phyloP scores from a whole-genome alignment of 345 rosid genomes.

The Brassica cretica region DNA sequence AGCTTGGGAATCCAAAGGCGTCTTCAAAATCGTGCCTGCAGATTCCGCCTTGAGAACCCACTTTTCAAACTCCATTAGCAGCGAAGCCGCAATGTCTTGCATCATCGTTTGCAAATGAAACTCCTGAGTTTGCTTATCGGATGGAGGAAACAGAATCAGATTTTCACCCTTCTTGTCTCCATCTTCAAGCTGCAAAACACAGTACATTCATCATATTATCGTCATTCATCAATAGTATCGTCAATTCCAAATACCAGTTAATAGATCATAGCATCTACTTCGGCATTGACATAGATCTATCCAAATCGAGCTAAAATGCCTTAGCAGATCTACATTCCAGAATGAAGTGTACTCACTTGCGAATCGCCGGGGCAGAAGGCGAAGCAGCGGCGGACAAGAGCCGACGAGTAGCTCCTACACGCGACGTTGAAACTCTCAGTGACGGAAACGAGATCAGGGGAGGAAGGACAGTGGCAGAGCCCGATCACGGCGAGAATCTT shows the following conservation, averaged over 20 bases:
- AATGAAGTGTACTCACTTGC: conserved; percentile 52
- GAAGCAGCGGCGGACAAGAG: conserved; percentile 87
- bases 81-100: conserved; percentile 93
- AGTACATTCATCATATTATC: conserved; percentile 24
- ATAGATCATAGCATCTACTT: not conserved
- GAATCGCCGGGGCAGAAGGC: conserved; percentile 87
- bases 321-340: conserved; percentile 1
- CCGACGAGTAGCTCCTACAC: conserved; percentile 64
- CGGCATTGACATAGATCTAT: not conserved
- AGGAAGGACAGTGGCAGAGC: conserved; percentile 86
- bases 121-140: conserved; percentile 80
- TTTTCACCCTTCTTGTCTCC: conserved; percentile 63
- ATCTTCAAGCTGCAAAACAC: conserved; percentile 69
- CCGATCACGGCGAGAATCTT: conserved; percentile 93
- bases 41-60: conserved; percentile 93
- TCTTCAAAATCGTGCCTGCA: conserved; percentile 90
- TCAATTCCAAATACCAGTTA: conserved; percentile 9
- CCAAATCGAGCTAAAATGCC: not conserved
- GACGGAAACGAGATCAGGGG: conserved; percentile 77
- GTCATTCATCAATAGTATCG: not conserved
- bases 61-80: conserved; percentile 95
- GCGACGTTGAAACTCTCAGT: conserved; percentile 57
- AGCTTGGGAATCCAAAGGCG: conserved; percentile 98
- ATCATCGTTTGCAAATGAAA: conserved; percentile 94
- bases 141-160: conserved; percentile 84